Conservation (phyloP, 306 rosid species). For the Dicorynia guianensis region DNA sequence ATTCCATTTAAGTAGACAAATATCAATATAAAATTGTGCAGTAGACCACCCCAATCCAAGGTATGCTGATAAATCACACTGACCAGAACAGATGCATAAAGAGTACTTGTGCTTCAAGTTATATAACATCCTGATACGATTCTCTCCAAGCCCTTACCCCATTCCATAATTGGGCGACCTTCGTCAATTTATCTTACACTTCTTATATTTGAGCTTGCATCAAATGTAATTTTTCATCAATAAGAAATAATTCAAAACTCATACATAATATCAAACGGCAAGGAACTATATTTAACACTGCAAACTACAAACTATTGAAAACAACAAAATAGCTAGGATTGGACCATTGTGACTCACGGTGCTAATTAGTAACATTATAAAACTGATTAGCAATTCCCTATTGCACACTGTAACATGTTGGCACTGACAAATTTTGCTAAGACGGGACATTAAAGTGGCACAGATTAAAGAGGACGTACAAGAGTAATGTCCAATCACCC, state of each 20-base stretch:
- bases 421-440: neutral
- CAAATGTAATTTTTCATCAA: neutral
- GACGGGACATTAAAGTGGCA: neutral
- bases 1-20: neutral
- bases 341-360: neutral
- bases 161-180: neutral
- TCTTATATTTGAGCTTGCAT: neutral
- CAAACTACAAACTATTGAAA: slow-evolving; percentile 15
- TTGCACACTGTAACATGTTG: slow-evolving; percentile 15
- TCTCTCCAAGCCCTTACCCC: neutral
- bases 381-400: neutral
- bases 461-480: neutral
- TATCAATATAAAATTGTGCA: slow-evolving; percentile 14
- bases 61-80: neutral
- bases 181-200: neutral
- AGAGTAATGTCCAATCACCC: neutral
- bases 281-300: neutral
- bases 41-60: slow-evolving; percentile 12
- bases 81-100: slow-evolving; percentile 11
- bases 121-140: neutral
- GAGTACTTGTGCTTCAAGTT: neutral
- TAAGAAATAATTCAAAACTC: neutral
- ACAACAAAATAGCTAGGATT: neutral
- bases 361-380: neutral
- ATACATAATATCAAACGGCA: neutral